Evolutionary conservation across 108 stramenopile species (phyloP).

Genomic region (Cylindrotheca fusiformis): DNA sequence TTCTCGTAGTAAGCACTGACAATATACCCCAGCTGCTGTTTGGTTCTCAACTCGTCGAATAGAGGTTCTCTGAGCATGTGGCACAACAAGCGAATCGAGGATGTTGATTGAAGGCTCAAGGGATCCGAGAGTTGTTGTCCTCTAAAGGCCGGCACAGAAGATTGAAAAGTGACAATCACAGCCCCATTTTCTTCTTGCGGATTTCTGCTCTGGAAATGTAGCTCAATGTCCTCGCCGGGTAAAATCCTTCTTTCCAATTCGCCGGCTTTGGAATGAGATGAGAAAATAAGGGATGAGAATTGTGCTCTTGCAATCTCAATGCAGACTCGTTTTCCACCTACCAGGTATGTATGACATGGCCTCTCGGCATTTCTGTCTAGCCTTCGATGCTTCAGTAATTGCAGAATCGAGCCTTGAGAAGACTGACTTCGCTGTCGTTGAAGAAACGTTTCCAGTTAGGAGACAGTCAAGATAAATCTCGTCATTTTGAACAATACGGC

Average conservation of each 20-base stretch:
- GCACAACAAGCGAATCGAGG: constrained; percentile 68
- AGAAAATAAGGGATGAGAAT: background rate
- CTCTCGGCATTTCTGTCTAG: background rate
- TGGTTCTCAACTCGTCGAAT: constrained; percentile 81
- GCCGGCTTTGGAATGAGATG: constrained; percentile 15
- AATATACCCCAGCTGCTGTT: constrained; percentile 80
- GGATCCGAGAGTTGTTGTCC: constrained; percentile 59
- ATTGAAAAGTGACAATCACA: constrained; percentile 73
- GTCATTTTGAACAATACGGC: constrained; percentile 34
- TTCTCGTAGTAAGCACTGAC: constrained; percentile 72
- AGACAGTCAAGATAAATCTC: constrained; percentile 57
- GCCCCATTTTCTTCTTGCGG: constrained; percentile 79
- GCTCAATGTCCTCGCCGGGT: constrained; percentile 56
- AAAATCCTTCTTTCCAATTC: constrained; percentile 54
- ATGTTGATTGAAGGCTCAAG: constrained; percentile 56
- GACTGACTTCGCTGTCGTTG: constrained; percentile 37
- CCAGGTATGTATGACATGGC: background rate
- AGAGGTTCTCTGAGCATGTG: constrained; percentile 83
- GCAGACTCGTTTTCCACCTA: too few relatives aligned
- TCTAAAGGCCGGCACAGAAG: constrained; percentile 62
- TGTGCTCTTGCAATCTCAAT: background rate
- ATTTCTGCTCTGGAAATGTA: constrained; percentile 80
- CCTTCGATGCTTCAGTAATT: background rate
- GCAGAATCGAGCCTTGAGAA: background rate
- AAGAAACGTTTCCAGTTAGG: constrained; percentile 73